Evolutionary conservation across 176 grass and related monocot species (phyloP).

Genomic region (Musa itinerans): DNA sequence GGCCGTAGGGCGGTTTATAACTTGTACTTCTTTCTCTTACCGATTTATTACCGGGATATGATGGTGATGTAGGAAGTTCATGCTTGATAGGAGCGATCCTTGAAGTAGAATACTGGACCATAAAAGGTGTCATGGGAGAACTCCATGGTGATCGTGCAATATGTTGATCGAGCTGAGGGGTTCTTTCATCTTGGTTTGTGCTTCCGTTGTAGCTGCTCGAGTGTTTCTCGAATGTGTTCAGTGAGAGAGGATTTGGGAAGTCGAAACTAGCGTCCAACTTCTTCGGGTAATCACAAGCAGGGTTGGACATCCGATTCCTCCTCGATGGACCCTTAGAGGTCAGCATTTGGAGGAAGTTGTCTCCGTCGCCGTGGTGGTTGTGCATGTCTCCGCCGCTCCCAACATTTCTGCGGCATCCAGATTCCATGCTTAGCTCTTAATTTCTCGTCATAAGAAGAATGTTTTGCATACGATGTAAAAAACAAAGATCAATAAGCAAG

Average conservation of each 20-base stretch:
- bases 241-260: conserved; percentile 28
- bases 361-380: conserved; percentile 40
- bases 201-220: conserved; percentile 15
- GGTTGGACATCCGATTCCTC: conserved; percentile 36
- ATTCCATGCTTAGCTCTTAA: background rate
- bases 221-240: conserved; percentile 28
- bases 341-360: conserved; percentile 66
- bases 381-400: conserved; percentile 37
- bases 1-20: background rate
- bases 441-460: background rate
- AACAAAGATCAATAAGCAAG: too few relatives aligned
- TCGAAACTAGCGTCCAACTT: conserved; percentile 48
- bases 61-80: conserved; percentile 14
- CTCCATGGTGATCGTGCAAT: conserved; percentile 39
- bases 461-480: too few relatives aligned
- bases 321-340: conserved; percentile 49
- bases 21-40: too few relatives aligned
- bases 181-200: conserved; percentile 1
- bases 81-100: too few relatives aligned
- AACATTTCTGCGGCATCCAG: conserved; percentile 26
- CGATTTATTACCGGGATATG: background rate
- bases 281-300: conserved; percentile 82
- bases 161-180: conserved; percentile 74
- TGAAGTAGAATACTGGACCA: too few relatives aligned
- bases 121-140: too few relatives aligned